Percentiles rank a stretch among this genome's conserved stretches.
Evolutionary conservation across 176 grass and related monocot species (phyloP).

Genomic region (Raddia guianensis): DNA sequence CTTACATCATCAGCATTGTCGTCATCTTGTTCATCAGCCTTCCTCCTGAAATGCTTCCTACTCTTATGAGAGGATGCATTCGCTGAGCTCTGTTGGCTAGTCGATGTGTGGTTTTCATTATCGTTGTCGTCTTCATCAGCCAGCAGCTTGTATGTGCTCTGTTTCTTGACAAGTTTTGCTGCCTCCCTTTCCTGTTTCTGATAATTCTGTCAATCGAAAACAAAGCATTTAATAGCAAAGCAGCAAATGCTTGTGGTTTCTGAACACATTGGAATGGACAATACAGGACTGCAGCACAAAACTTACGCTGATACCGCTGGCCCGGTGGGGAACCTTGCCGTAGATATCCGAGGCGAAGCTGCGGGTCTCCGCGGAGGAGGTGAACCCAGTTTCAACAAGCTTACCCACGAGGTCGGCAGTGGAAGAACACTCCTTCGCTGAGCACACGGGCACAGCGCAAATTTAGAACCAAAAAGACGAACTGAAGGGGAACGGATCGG

Average conservation of each 20-base stretch:
- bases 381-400: slow-evolving; percentile 68
- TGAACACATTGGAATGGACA: not conserved
- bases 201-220: slow-evolving; percentile 56
- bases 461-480: slow-evolving; percentile 22
- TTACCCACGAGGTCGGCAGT: slow-evolving; percentile 56
- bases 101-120: slow-evolving; percentile 35
- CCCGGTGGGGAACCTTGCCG: slow-evolving; percentile 67
- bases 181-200: slow-evolving; percentile 80
- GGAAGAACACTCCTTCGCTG: slow-evolving; percentile 83
- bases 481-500: slow-evolving; percentile 13
- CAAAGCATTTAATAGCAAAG: slow-evolving; percentile 10
- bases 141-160: slow-evolving; percentile 78
- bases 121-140: slow-evolving; percentile 59
- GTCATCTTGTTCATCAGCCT: slow-evolving; percentile 52
- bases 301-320: slow-evolving; percentile 62
- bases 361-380: slow-evolving; percentile 50
- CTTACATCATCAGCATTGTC: slow-evolving; percentile 68
- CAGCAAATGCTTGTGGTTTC: not conserved
- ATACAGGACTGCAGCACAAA: not conserved
- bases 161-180: slow-evolving; percentile 66
- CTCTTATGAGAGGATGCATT: slow-evolving; percentile 43
- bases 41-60: slow-evolving; percentile 81
- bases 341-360: slow-evolving; percentile 70
- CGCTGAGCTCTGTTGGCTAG: slow-evolving; percentile 22
- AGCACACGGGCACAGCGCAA: not conserved